Base-by-base conservation (phyloP, 208 protist species). In the Naegleria fowleri region DNA sequence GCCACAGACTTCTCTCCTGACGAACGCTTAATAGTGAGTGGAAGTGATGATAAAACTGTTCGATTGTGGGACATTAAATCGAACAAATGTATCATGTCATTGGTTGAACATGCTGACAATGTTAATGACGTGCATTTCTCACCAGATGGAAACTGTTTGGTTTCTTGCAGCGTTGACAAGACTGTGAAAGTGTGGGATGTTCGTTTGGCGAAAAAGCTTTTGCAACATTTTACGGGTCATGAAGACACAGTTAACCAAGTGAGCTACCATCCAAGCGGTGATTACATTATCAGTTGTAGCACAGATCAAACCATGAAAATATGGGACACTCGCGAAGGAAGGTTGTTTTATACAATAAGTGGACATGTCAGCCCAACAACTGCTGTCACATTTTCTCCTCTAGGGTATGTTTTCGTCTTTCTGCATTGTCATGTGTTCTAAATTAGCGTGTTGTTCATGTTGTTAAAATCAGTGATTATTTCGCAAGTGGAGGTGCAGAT, bases 131-230 rank as follows among this genome's bases (percentile, higher is more conserved):
- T 98, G 36, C 93, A 93, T 86, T 98, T 98, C 91, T 95, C 97
- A 89, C 96, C 96, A 5, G 94, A 96, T 83, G 96, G 97, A 39
- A 93, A 95, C 92, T 95, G 93, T 90, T 90, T 98, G 29, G 97
- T 95, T 19, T 95, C 93, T 75, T 94, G 95, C 9, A 94, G 95
- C 86, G 94, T 92, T 19, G 94, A 94, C 92, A 93, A 95, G 55
- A 94, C 92, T 25, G 91, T 98, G n/a, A 96, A 97, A 40, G n/a
- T 98, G 7, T 98, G 94, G 90, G 96, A 98, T 91, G 91, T 98
- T 36, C 95, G 97, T 36, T 91, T 87, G 52, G 95, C 95, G 52
- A 92, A 92, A 36, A 52, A 48, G 25, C 92, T 97, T 5, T 55
- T 98, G 6, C 97, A 98, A 92, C 94, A 95, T 92, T 97, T 97